Conservation (phyloP, 441 rosid species). For the Mallotus japonicus region DNA sequence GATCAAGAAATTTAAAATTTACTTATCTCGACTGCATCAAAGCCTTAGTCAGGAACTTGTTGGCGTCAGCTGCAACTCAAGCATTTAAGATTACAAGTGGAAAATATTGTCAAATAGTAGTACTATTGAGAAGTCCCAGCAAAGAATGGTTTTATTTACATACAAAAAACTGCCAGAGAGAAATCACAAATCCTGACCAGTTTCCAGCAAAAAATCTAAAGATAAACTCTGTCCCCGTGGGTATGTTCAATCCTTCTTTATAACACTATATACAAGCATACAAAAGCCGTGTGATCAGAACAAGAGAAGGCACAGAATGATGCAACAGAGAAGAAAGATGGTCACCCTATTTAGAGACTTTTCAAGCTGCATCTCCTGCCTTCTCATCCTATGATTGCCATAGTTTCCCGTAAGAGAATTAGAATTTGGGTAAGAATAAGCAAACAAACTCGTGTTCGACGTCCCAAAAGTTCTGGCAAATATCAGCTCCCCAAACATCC, state of each 20-base stretch:
- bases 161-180: not conserved
- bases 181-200: not conserved
- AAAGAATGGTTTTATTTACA: conserved; percentile 14
- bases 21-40: too few species aligned
- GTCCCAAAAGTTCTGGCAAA: conserved; percentile 51
- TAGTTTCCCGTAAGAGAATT: conserved; percentile 44
- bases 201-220: conserved; percentile 7
- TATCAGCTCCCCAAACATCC: conserved; percentile 65
- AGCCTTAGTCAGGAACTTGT: too few species aligned
- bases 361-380: conserved; percentile 66
- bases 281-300: conserved; percentile 44
- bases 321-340: conserved; percentile 64
- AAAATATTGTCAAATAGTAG: too few species aligned
- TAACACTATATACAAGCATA: conserved; percentile 15
- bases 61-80: too few species aligned
- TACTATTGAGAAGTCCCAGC: not conserved
- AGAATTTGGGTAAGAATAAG: conserved; percentile 50
- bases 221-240: not conserved
- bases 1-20: too few species aligned
- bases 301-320: conserved; percentile 64
- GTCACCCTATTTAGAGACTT: conserved; percentile 69
- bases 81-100: too few species aligned
- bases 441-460: conserved; percentile 38
- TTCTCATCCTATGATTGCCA: conserved; percentile 58
- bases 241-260: not conserved